Base-by-base conservation (phyloP, 805 yeast genomes). In the Suhomyces vadensis region DNA sequence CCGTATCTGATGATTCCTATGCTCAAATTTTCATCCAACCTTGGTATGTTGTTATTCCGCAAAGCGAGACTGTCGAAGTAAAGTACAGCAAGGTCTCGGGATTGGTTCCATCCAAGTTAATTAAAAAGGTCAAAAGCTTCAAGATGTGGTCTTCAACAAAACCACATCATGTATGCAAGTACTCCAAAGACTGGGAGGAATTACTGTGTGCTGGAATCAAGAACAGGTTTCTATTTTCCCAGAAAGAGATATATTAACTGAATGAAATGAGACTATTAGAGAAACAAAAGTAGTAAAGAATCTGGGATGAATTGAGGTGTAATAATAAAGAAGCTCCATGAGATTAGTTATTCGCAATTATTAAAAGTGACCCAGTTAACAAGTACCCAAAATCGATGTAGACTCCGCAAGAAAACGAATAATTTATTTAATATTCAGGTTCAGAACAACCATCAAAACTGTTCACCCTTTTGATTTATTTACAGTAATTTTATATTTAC, bases 1-100 rank as follows among this genome's bases (percentile, higher is more conserved):
- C 24, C 6, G 39, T 37, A 6, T 17, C 19, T 10, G 22, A 25
- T 4, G 46, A 41, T 10, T 24, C 10, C 11, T 43, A 38, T 33
- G 37, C 20, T 9, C 50, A 47, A 31, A 41, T 43, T 41, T 47
- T 43, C 33, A 41, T 47, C 16, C 36, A 47, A 22, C 50, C 50
- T 21, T 41, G 35, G 27, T 27, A 41, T 13, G 31, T 44, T 5
- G 46, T 41, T 19, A 17, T 41, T 9, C 50, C 50, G 3, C 43
- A 41, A 9, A 29, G 33, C 16, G 33, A 29, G 16, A 29, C 33
- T 13, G 33, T 29, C 8, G 27, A 16, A 7, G 39, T 36, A n/a
- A 22, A 20, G 25, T 36, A 36, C 20, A 27, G 22, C 10, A 36
- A 36, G 19, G 13, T 36, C 6, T 6, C 14, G n/a, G 39, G 39